Evolutionary conservation across 768 basidiomycete species (phyloP).

Genomic region (Podaxis pistillaris): DNA sequence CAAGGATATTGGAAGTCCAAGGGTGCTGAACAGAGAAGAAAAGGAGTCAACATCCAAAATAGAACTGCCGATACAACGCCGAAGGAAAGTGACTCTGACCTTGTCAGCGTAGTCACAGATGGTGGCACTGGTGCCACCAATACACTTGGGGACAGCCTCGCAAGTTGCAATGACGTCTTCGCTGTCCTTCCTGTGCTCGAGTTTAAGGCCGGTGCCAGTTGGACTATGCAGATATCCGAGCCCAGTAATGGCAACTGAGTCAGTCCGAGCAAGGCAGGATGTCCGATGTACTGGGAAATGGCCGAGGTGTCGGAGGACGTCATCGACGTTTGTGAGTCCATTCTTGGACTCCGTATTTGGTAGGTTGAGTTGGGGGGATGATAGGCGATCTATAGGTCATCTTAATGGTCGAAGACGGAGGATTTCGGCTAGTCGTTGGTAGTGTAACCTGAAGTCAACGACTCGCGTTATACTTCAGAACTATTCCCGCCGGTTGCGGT

Average conservation of each 20-base stretch:
- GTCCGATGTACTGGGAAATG: constrained; percentile 43
- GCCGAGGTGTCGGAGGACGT: constrained; percentile 24
- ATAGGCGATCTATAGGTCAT: too few species aligned
- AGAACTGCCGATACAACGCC: background rate
- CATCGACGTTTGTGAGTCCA: too few species aligned
- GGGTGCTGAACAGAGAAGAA: constrained; percentile 26
- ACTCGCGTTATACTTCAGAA: too few species aligned
- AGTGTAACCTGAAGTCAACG: too few species aligned
- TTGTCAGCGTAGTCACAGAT: constrained; percentile 43
- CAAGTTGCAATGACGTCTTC: constrained; percentile 51
- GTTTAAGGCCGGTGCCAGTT: constrained; percentile 44
- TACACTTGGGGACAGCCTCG: constrained; percentile 35
- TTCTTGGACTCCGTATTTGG: too few species aligned
- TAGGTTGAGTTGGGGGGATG: too few species aligned
- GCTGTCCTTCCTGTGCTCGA: constrained; percentile 56
- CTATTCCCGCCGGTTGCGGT: too few species aligned
- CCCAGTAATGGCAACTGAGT: constrained; percentile 64
- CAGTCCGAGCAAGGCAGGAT: constrained; percentile 50
- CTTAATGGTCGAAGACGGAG: too few species aligned
- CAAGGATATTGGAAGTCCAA: constrained; percentile 35
- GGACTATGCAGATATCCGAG: constrained; percentile 57
- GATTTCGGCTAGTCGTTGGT: too few species aligned
- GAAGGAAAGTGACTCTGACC: constrained; percentile 16
- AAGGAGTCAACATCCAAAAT: background rate
- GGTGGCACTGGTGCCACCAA: constrained; percentile 31